Evolutionary conservation across 768 basidiomycete species (phyloP).

Genomic region (Suillus placidus): DNA sequence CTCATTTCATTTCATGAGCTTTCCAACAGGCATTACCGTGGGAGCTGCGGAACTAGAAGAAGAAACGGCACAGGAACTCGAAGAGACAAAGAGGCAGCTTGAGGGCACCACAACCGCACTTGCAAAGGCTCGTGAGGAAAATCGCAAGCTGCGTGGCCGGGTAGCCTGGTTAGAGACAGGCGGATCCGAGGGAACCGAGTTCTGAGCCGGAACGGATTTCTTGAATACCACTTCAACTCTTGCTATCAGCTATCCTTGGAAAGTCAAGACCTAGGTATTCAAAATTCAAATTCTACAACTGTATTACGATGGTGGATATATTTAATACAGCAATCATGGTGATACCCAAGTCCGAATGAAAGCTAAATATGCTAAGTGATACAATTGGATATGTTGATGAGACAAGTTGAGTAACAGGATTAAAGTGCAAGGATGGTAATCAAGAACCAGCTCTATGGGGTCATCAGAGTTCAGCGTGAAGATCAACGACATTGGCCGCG

Average conservation of each 20-base stretch:
- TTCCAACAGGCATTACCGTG: slow-evolving; percentile 64
- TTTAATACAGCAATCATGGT: not conserved
- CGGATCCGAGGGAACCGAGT: slow-evolving; percentile 36
- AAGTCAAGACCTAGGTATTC: not conserved
- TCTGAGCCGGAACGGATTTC: slow-evolving; percentile 21
- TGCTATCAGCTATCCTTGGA: slow-evolving; percentile 10
- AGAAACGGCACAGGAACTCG: slow-evolving; percentile 50
- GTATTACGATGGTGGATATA: slow-evolving; percentile 7
- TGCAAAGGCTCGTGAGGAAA: slow-evolving; percentile 52
- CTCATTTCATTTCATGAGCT: slow-evolving; percentile 7
- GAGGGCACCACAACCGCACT: slow-evolving; percentile 47
- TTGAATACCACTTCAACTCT: not conserved
- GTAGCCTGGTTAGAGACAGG: slow-evolving; percentile 38
- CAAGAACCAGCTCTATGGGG: slow-evolving; percentile 18
- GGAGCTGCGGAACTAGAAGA: slow-evolving; percentile 75
- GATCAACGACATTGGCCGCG: slow-evolving; percentile 28
- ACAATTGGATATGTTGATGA: slow-evolving; percentile 3
- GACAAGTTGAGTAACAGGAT: not conserved
- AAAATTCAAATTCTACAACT: slow-evolving; percentile 6
- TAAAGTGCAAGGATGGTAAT: not conserved
- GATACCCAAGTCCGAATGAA: not conserved
- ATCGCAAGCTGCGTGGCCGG: slow-evolving; percentile 49
- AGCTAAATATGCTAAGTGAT: not conserved
- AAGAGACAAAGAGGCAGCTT: slow-evolving; percentile 51
- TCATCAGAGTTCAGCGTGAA: slow-evolving; percentile 21